Conservation (phyloP, 805 yeast genomes). For the Tetrapisispora taiwanensis region DNA sequence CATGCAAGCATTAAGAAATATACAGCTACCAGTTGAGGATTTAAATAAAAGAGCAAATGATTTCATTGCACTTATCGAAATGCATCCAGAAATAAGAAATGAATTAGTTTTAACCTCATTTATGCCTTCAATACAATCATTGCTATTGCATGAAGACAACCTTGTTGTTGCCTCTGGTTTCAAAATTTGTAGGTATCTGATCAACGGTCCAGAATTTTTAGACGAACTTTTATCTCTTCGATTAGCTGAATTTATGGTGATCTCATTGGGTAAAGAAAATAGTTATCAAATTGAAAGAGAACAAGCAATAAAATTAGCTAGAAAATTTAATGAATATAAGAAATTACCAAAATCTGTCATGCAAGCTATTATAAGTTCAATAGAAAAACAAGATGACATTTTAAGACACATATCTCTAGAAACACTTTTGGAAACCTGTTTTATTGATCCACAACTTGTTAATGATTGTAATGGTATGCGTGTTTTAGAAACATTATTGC, state of each 20-base stretch:
- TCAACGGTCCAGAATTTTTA: constrained; percentile 46
- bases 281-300: constrained; percentile 53
- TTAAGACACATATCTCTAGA: constrained; percentile 45
- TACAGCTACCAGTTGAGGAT: constrained; percentile 16
- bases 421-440: constrained; percentile 45
- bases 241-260: constrained; percentile 52
- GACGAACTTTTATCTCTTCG: constrained; percentile 42
- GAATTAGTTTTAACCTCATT: constrained; percentile 55
- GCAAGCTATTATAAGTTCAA: constrained; percentile 53
- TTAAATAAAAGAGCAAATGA: constrained; percentile 52
- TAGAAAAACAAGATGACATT: constrained; percentile 46
- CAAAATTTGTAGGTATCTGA: constrained; percentile 57
- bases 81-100: constrained; percentile 48
- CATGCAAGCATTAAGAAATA: constrained; percentile 27
- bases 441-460: constrained; percentile 36
- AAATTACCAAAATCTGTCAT: constrained; percentile 63
- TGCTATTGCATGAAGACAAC: constrained; percentile 47
- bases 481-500: constrained; percentile 28
- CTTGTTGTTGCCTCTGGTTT: constrained; percentile 69
- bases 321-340: constrained; percentile 46
- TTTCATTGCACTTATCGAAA: constrained; percentile 44
- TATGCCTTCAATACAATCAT: constrained; percentile 45
- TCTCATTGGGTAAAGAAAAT: constrained; percentile 52
- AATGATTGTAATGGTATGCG: constrained; percentile 39
- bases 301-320: constrained; percentile 63